Evolutionary conservation across 2,329 filamentous ascomycete genomes (phyloP).

Genomic region (Aureobasidium sp.): DNA sequence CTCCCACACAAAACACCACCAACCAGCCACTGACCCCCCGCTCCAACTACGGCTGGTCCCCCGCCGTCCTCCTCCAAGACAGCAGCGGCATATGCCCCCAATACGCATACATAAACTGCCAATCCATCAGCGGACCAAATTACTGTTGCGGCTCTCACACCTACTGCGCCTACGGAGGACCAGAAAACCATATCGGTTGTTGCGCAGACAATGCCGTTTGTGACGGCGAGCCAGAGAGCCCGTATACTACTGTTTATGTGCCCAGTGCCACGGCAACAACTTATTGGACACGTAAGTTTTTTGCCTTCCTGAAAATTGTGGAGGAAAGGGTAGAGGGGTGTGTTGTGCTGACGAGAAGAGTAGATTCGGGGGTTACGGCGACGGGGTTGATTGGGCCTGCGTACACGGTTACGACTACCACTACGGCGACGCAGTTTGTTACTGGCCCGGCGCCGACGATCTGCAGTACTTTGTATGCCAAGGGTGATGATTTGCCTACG

Average conservation of each 20-base stretch:
- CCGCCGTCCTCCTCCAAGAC: slow-evolving; percentile 2
- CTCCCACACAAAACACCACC: background rate
- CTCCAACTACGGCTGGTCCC: slow-evolving; percentile 7
- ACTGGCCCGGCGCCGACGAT: background rate
- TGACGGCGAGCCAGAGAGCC: background rate
- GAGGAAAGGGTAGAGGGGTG: too few relatives aligned
- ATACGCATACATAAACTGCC: slow-evolving; percentile 11
- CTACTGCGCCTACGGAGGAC: slow-evolving; percentile 10
- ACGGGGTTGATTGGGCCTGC: slow-evolving; percentile 2
- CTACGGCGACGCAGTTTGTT: background rate
- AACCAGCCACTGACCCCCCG: background rate
- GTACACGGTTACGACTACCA: slow-evolving; percentile 3
- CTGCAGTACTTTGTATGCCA: slow-evolving; percentile 5
- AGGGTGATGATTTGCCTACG: slow-evolving; percentile 2
- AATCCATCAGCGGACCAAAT: background rate
- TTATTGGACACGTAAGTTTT: background rate
- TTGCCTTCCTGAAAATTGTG: too few relatives aligned
- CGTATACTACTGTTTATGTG: background rate
- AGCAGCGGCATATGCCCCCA: background rate
- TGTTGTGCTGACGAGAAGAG: too few relatives aligned
- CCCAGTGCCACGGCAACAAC: background rate
- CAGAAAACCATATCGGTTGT: slow-evolving; percentile 4
- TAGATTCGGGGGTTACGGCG: background rate
- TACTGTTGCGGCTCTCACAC: background rate
- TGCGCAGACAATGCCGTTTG: background rate